Conservation (phyloP, 2,329 filamentous ascomycete species). For the Apiospora hydei region DNA sequence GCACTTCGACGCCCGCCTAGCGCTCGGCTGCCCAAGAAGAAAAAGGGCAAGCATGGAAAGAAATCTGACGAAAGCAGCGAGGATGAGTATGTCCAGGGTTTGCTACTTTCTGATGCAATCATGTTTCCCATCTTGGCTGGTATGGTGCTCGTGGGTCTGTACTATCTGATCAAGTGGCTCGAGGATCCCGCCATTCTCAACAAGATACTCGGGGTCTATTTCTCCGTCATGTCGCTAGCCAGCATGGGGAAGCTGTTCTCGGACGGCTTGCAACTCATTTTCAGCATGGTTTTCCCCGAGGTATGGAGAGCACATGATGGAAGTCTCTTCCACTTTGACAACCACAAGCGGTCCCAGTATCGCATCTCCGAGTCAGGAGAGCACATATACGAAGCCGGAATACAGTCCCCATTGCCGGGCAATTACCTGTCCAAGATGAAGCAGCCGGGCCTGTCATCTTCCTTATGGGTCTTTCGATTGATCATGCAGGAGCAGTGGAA, state of each 20-base stretch:
- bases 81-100: slow-evolving; percentile 63
- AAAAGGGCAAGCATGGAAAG: slow-evolving; percentile 44
- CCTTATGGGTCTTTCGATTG: slow-evolving; percentile 59
- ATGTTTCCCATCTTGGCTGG: slow-evolving; percentile 84
- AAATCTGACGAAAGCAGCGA: slow-evolving; percentile 54
- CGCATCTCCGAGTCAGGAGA: slow-evolving; percentile 38
- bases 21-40: slow-evolving; percentile 66
- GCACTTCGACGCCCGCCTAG: slow-evolving; percentile 84
- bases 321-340: slow-evolving; percentile 53
- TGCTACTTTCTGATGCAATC: slow-evolving; percentile 81
- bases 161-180: slow-evolving; percentile 89
- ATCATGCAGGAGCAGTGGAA: slow-evolving; percentile 61
- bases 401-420: slow-evolving; percentile 49
- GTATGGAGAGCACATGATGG: slow-evolving; percentile 64
- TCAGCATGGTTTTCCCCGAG: slow-evolving; percentile 75
- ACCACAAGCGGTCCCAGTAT: slow-evolving; percentile 48
- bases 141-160: slow-evolving; percentile 74
- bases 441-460: slow-evolving; percentile 35
- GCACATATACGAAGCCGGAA: slow-evolving; percentile 38
- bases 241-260: slow-evolving; percentile 76
- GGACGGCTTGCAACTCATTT: slow-evolving; percentile 71
- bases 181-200: slow-evolving; percentile 83
- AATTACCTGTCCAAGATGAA: slow-evolving; percentile 44
- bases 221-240: slow-evolving; percentile 80
- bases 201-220: slow-evolving; percentile 83